Evolutionary conservation across 208 protist genomes (phyloP).

Genomic region (Leishmania turanica): DNA sequence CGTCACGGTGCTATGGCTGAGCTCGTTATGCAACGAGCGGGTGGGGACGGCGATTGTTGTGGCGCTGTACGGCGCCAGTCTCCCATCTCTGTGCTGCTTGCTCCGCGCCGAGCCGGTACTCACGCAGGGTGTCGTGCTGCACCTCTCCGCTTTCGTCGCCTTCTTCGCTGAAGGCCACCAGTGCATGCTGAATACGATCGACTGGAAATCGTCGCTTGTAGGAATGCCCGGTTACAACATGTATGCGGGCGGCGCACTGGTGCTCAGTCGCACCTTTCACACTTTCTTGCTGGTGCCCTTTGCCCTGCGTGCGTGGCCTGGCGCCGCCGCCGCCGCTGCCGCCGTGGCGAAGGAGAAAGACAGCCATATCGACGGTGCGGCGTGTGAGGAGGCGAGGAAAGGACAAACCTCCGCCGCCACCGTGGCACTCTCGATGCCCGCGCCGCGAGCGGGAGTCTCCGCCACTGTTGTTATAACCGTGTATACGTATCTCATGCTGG

Average conservation of each 20-base stretch:
- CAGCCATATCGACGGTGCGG: not conserved
- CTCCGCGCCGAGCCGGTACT: constrained; percentile 12
- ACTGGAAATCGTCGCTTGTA: constrained; percentile 82
- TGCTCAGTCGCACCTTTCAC: constrained; percentile 69
- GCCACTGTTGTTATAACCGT: constrained; percentile 28
- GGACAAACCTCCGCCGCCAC: not conserved
- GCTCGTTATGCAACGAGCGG: constrained; percentile 57
- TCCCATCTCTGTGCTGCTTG: constrained; percentile 30
- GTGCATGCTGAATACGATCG: constrained; percentile 72
- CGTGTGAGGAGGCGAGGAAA: not conserved
- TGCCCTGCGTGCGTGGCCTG: constrained; percentile 22
- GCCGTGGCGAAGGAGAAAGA: not conserved
- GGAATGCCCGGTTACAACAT: constrained; percentile 58
- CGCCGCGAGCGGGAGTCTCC: not conserved
- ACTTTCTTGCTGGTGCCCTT: constrained; percentile 54
- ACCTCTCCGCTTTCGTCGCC: constrained; percentile 44
- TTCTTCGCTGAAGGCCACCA: constrained; percentile 81
- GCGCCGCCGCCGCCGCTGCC: not conserved
- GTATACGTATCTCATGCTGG: constrained; percentile 42
- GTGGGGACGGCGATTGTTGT: constrained; percentile 41
- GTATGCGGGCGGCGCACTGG: constrained; percentile 51
- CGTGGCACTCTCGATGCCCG: not conserved
- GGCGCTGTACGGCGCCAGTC: constrained; percentile 38
- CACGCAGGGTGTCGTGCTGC: constrained; percentile 46
- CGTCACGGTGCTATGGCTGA: constrained; percentile 50